Conservation (phyloP, 1,284 basidiomycete genomes). For the Ustilago lituana region DNA sequence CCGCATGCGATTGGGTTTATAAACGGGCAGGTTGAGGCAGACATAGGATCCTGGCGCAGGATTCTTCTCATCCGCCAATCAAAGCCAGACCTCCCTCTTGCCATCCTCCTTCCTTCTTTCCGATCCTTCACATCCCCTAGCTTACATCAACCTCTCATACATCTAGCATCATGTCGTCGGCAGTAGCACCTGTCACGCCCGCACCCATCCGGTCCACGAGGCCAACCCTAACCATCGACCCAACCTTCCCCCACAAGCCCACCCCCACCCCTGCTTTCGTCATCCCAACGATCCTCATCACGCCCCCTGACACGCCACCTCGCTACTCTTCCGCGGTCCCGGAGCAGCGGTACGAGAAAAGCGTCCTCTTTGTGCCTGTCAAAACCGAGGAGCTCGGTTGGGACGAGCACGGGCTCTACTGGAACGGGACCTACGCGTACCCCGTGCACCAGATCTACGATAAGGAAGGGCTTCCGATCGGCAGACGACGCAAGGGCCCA, state of each 20-base stretch:
- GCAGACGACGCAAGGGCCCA: conserved; percentile 37
- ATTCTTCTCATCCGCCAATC: neutral
- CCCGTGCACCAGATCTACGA: conserved; percentile 48
- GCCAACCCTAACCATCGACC: conserved; percentile 16
- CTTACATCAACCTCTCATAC: neutral
- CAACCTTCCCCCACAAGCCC: conserved; percentile 10
- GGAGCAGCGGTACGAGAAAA: conserved; percentile 52
- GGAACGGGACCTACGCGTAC: conserved; percentile 58
- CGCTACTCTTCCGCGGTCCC: conserved; percentile 35
- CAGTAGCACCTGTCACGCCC: no score
- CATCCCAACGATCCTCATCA: conserved; percentile 53
- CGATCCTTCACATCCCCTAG: neutral
- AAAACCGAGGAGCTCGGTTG: conserved; percentile 60
- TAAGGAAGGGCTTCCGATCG: conserved; percentile 36
- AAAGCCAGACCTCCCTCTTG: neutral
- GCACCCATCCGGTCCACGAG: conserved; percentile 3
- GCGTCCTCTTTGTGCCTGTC: conserved; percentile 57
- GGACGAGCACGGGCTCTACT: conserved; percentile 61
- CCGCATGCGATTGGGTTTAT: neutral
- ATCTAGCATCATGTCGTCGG: conserved; percentile 13
- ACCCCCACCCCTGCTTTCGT: conserved; percentile 9
- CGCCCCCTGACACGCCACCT: conserved; percentile 39
- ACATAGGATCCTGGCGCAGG: neutral
- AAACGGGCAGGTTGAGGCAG: conserved; percentile 1
- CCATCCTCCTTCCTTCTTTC: neutral